These are phyloP conservation scores for Alternaria arbusti DNA, from an alignment of 2,329 filamentous ascomycete species.

Conservation along the genomic window DNA sequence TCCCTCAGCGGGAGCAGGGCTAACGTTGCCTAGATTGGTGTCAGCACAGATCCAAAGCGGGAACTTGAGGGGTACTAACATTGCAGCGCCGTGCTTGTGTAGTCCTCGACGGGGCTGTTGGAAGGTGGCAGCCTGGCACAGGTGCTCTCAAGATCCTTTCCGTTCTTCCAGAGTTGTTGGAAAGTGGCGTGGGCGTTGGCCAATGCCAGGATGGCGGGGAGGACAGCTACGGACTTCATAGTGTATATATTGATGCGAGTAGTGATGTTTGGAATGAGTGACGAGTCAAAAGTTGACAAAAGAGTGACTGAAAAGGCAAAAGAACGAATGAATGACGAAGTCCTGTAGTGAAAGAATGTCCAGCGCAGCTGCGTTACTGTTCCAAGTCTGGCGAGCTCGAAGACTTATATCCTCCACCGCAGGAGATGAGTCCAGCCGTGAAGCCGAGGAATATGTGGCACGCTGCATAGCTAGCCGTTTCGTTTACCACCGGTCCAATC, in stretches of 20 bases:
- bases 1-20: constrained; percentile 30
- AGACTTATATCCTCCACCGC: constrained; percentile 28
- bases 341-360: constrained; percentile 34
- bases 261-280: constrained; percentile 22
- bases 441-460: constrained; percentile 23
- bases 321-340: constrained; percentile 20
- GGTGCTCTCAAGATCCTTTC: constrained; percentile 38
- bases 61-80: constrained; percentile 9
- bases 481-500: constrained; percentile 33
- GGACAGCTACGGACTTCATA: constrained; percentile 37
- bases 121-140: constrained; percentile 35
- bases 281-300: constrained; percentile 26
- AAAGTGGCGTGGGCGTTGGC: constrained; percentile 38
- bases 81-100: constrained; percentile 38
- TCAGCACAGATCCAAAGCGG: not conserved
- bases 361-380: constrained; percentile 40
- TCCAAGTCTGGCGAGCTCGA: constrained; percentile 6
- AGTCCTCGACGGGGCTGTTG: constrained; percentile 40
- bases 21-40: constrained; percentile 25
- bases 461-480: constrained; percentile 28
- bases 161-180: constrained; percentile 41
- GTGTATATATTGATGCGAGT: constrained; percentile 1
- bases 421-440: constrained; percentile 21
- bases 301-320: constrained; percentile 30
- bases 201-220: constrained; percentile 35